Percentiles rank a stretch among this genome's conserved stretches.
phyloP scores from a whole-genome alignment of 1,284 basidiomycete species.

The Tremellales sp. region DNA sequence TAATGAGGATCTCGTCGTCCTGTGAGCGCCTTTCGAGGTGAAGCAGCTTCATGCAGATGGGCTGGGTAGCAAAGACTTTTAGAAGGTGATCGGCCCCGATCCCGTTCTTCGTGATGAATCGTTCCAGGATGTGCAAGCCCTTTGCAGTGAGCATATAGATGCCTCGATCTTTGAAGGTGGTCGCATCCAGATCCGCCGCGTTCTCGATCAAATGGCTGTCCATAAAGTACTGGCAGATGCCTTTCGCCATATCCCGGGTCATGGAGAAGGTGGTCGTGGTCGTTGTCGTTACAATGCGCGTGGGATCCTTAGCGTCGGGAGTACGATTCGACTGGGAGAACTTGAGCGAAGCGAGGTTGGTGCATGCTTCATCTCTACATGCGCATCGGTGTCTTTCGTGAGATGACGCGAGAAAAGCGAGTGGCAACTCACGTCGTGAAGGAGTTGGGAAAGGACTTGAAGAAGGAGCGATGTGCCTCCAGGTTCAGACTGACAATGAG shows the following conservation, averaged over 20 bases:
- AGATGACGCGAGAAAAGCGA: background rate
- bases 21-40: slow-evolving; percentile 87
- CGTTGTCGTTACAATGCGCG: slow-evolving; percentile 95
- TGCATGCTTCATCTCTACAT: slow-evolving; percentile 84
- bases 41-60: slow-evolving; percentile 96
- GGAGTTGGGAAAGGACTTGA: slow-evolving; percentile 88
- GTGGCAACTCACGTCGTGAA: slow-evolving; percentile 80
- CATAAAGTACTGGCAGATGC: slow-evolving; percentile 99
- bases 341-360: slow-evolving; percentile 90
- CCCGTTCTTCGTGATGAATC: slow-evolving; percentile 99
- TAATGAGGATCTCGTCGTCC: slow-evolving; percentile 98
- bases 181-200: slow-evolving; percentile 79
- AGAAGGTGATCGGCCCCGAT: slow-evolving; percentile 87
- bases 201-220: slow-evolving; percentile 97
- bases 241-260: slow-evolving; percentile 98
- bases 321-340: slow-evolving; percentile 98
- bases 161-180: slow-evolving; percentile 94
- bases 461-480: slow-evolving; percentile 87
- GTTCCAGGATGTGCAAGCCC: slow-evolving; percentile 95
- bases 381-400: slow-evolving; percentile 7
- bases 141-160: slow-evolving; percentile 95
- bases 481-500: slow-evolving; percentile 91
- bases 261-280: slow-evolving; percentile 99
- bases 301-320: slow-evolving; percentile 94
- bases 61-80: slow-evolving; percentile 83